Conservation (phyloP, 2,329 filamentous ascomycete species). For the Polytolypa hystricis region DNA sequence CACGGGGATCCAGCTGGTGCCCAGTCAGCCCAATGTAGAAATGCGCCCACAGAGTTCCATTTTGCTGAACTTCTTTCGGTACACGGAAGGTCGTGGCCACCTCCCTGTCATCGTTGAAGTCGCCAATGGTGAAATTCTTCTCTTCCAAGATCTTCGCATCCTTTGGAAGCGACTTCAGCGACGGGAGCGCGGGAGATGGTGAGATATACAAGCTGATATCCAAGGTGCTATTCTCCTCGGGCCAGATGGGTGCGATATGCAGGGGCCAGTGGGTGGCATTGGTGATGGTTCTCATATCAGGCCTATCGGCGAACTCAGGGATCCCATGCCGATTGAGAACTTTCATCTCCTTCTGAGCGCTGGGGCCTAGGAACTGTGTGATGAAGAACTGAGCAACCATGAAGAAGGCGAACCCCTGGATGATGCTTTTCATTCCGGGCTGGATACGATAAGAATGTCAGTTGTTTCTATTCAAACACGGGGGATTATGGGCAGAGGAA, state of each 20-base stretch:
- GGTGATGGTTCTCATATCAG: constrained; percentile 43
- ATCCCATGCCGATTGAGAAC: constrained; percentile 28
- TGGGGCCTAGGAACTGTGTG: constrained; percentile 42
- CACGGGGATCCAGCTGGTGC: constrained; percentile 62
- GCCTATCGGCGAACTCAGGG: constrained; percentile 54
- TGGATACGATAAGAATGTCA: constrained; percentile 18
- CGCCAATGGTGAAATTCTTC: constrained; percentile 65
- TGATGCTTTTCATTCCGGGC: constrained; percentile 32
- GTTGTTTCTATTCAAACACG: constrained; percentile 8
- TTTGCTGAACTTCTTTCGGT: constrained; percentile 71
- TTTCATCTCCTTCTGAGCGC: constrained; percentile 14
- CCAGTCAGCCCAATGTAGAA: constrained; percentile 78
- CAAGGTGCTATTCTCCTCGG: constrained; percentile 59
- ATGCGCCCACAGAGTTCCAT: constrained; percentile 89
- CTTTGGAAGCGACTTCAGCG: constrained; percentile 53
- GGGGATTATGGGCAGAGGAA: constrained; percentile 7
- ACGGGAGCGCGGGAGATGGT: constrained; percentile 56
- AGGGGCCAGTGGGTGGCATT: constrained; percentile 56
- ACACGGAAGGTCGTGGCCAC: constrained; percentile 68
- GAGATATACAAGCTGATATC: constrained; percentile 83
- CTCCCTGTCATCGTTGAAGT: constrained; percentile 66
- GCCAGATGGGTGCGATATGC: constrained; percentile 78
- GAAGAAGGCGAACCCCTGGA: constrained; percentile 50
- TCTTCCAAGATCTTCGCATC: constrained; percentile 63
- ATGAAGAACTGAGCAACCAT: constrained; percentile 47